Base-by-base conservation (phyloP, 23 red algal species). In the Gracilariopsis chorda region DNA sequence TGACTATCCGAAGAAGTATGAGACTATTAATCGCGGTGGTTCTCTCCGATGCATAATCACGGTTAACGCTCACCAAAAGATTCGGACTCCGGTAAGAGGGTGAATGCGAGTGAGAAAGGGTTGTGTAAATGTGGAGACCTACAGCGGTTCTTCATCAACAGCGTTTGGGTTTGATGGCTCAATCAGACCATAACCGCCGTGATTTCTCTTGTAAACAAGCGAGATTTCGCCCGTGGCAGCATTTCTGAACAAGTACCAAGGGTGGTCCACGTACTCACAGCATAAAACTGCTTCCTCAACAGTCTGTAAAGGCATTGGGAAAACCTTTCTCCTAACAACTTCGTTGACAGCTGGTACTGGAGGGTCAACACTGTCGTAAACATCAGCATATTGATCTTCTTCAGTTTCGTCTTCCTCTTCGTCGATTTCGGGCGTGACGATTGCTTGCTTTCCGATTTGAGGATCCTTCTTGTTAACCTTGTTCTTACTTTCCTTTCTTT, bases 241-340 rank as follows among this genome's bases (percentile, higher is more conserved):
- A 58, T 95, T 94, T 53, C 96, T 82, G 80, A 96, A 98, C 7
- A 98, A 75, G 51, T 98, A 95, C 77, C 94, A 98, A 27, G 94
- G 89, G 81, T 98, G 92, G 65, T 98, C 93, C 21, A 95, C 87
- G 37, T 94, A 93, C 40, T 98, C 96, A 23, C 92, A 71, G 53
- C 93, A 95, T 30, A 95, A 45, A 10, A 95, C 93, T 27, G 93
- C 90, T 30, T 95, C 96, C 53, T 95, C 96, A 30, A 98, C 77
- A 9, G 85, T 88, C 58, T 98, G 91, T 35, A 81, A 61, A 20
- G 93, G 90, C 82, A 96, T 92, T 30, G 89, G 88, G 43, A 96
- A 96, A 16, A 77, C 70, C 47, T 96, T 96, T 48, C 84, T 56
- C 40, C 49, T 78, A 25, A 96, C 88, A 56, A 96, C 84, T n/a